Conservation (phyloP, 768 basidiomycete genomes). For the Daedalea quercina region DNA sequence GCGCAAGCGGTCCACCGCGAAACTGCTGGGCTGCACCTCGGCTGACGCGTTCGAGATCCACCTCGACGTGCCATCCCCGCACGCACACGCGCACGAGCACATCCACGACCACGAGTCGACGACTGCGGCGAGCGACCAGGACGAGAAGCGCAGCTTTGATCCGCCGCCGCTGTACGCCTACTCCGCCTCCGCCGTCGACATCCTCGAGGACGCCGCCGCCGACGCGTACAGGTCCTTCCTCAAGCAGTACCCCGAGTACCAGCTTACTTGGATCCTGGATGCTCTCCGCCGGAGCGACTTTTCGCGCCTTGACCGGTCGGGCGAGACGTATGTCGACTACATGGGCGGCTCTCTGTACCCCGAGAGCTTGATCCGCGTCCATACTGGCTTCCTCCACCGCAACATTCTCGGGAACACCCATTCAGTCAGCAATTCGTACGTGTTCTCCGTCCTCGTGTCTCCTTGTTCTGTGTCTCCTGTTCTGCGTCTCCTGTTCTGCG, state of each 20-base stretch:
- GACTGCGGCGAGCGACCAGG: constrained; percentile 1
- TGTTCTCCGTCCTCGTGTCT: constrained; percentile 7
- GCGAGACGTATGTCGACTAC: constrained; percentile 79
- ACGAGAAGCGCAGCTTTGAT: constrained; percentile 14
- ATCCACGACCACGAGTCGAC: constrained; percentile 11
- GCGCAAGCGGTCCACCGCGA: constrained; percentile 19
- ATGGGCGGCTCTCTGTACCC: constrained; percentile 84
- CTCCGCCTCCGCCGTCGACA: constrained; percentile 13
- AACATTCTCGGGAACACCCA: constrained; percentile 79
- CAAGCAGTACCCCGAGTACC: constrained; percentile 27
- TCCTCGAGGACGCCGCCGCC: constrained; percentile 30
- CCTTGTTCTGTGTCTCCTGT: neutral
- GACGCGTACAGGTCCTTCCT: constrained; percentile 44
- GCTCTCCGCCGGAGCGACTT: constrained; percentile 27
- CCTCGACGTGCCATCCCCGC: constrained; percentile 9
- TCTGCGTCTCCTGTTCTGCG: no score
- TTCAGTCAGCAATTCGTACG: constrained; percentile 72
- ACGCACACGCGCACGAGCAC: no score
- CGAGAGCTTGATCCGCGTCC: constrained; percentile 65
- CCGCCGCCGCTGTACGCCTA: constrained; percentile 24
- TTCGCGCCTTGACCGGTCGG: constrained; percentile 32
- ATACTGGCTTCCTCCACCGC: constrained; percentile 59
- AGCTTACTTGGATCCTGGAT: constrained; percentile 27
- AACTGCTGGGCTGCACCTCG: constrained; percentile 21
- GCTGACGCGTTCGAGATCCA: neutral